Base-by-base conservation (phyloP, 805 yeast genomes). In the Jamesozyma piceae region DNA sequence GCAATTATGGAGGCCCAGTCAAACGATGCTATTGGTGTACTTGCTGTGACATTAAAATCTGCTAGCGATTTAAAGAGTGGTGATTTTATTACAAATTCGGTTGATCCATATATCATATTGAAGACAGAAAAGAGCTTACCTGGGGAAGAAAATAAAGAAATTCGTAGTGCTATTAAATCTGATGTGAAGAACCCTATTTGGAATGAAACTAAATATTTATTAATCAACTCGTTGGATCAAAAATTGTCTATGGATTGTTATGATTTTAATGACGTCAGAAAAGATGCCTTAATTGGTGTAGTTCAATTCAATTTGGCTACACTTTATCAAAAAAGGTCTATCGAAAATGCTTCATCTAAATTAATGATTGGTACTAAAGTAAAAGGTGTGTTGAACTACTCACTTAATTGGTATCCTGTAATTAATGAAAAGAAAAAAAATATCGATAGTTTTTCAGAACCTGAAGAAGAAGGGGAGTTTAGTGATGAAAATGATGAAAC, bases 11-110 rank as follows among this genome's bases (percentile, higher is more conserved):
- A 78, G 33, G 73, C 71, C 35, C 75, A 75, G 54, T 63, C 76
- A 5, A 77, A 78, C 43, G 89, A 81, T 49, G 80, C 88, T 4
- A 70, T 71, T 49, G 92, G 90, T 50, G 78, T 78, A 44, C 65
- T 80, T 46, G 81, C 82, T 2, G 74, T 84, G 13, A 80, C 78
- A 27, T 55, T 82, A 37, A 69, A 72, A 46, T 72, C 77, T 39
- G 79, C 77, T 33, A 67, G 66, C 28, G 69, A 67, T 33, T 63
- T 75, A 54, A 76, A 72, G 44, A 60, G 64, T 21, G 64, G 69
- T 9, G 58, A 64, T 13, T 53, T 57, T 36, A 48, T 57, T 28
- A 58, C 70, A 24, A 68, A 70, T 35, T 63, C 75, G 3, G 66
- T 72, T 41, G 78, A 80, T 55, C 88, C 88, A 9, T 80, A 76